Evolutionary conservation across 306 rosid genomes (phyloP).

Genomic region (Trifolium pratense): DNA sequence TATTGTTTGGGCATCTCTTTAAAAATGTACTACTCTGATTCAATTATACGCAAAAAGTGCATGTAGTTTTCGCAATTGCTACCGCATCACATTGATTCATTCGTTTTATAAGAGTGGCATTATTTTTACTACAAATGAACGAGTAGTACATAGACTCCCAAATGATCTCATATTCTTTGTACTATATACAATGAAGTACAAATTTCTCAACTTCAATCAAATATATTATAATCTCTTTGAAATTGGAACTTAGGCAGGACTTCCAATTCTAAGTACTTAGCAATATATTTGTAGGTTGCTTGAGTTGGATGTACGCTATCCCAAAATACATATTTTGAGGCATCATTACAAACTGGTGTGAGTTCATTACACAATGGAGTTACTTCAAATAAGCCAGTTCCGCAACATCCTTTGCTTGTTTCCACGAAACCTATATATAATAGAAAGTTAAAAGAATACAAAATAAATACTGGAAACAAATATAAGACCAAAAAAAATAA

Average conservation of each 20-base stretch:
- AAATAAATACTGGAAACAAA: background rate
- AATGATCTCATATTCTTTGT: background rate
- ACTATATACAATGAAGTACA: background rate
- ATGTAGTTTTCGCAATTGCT: too few relatives aligned
- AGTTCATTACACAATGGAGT: conserved; percentile 50
- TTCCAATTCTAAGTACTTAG: conserved; percentile 38
- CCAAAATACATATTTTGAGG: conserved; percentile 62
- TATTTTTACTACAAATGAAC: too few relatives aligned
- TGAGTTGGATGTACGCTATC: conserved; percentile 65
- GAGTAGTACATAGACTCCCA: too few relatives aligned
- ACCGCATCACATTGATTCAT: too few relatives aligned
- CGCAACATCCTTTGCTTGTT: conserved; percentile 62
- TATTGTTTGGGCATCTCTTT: too few relatives aligned
- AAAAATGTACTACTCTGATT: too few relatives aligned
- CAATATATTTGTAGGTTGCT: conserved; percentile 43
- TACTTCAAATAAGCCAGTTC: conserved; percentile 54
- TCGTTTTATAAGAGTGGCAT: too few relatives aligned
- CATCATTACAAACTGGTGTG: conserved; percentile 45
- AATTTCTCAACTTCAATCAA: background rate
- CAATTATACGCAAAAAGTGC: too few relatives aligned
- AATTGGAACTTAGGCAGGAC: conserved; percentile 43
- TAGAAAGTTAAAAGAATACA: background rate
- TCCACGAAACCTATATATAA: conserved; percentile 51
- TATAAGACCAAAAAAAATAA: too few relatives aligned
- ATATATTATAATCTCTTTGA: background rate